Percentiles rank a stretch among this genome's conserved stretches.
These are phyloP conservation scores for Fraxinus nigra DNA, from an alignment of 305 asterid genomes.

Conservation along the genomic window DNA sequence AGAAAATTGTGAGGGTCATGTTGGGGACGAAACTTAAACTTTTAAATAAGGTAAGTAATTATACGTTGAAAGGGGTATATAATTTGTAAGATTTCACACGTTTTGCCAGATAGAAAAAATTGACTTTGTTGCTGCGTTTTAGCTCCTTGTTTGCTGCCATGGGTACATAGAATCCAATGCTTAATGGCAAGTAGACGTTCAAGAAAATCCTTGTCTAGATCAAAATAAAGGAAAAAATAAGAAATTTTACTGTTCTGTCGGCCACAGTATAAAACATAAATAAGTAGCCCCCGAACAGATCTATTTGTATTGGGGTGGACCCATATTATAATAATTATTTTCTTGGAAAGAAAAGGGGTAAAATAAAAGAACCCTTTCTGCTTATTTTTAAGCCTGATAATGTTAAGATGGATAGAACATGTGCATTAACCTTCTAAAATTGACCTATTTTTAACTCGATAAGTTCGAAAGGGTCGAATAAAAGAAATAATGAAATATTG, in stretches of 20 bases:
- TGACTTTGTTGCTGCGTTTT: conserved; percentile 2
- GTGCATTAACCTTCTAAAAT: neutral
- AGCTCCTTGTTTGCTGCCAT: neutral
- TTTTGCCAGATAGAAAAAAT: neutral
- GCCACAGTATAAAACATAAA: neutral
- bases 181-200: neutral
- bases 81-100: neutral
- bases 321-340: neutral
- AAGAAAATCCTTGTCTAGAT: neutral
- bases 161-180: neutral
- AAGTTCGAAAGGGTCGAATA: neutral
- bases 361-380: neutral
- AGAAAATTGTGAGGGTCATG: neutral
- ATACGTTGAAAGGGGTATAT: neutral
- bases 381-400: neutral
- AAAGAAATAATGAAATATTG: neutral
- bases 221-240: neutral
- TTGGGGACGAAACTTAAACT: neutral
- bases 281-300: neutral
- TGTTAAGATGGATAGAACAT: neutral
- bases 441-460: neutral
- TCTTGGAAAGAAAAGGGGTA: neutral
- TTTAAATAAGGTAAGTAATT: no score
- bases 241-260: neutral
- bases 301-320: neutral